Evolutionary conservation across 2,329 filamentous ascomycete genomes (phyloP).

Genomic region (Sclerotinia borealis): DNA sequence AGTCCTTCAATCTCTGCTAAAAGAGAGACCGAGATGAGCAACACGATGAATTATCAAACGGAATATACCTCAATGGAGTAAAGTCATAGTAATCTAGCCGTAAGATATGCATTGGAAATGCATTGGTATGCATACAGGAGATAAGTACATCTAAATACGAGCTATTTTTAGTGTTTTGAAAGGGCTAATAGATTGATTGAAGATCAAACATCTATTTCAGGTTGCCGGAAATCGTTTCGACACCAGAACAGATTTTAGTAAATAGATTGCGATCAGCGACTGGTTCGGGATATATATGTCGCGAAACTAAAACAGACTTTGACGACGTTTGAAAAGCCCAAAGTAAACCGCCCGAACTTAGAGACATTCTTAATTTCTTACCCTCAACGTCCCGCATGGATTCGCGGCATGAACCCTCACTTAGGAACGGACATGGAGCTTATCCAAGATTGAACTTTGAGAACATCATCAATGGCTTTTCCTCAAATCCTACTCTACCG

Average conservation of each 20-base stretch:
- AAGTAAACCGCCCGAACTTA: not conserved
- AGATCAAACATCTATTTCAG: conserved; percentile 10
- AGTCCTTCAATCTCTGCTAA: conserved; percentile 11
- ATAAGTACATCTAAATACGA: not conserved
- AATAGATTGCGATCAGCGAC: conserved; percentile 6
- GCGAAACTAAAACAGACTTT: conserved; percentile 2
- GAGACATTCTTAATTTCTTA: no score
- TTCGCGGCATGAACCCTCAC: not conserved
- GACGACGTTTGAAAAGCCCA: not conserved
- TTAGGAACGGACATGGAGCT: not conserved
- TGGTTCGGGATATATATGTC: not conserved
- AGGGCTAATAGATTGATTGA: not conserved
- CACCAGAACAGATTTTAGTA: not conserved
- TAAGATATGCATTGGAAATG: not conserved
- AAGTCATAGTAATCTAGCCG: not conserved
- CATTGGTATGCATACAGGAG: no score
- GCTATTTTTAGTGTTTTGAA: conserved; percentile 1
- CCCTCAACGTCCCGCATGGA: not conserved
- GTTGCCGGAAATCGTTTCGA: conserved; percentile 6
- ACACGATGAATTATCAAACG: not conserved
- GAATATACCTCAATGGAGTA: not conserved
- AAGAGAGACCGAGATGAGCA: not conserved
- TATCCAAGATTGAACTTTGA: not conserved
- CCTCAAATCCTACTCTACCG: not conserved
- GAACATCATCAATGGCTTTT: conserved; percentile 1